These are phyloP conservation scores for Adenanthera pavonina DNA, from an alignment of 306 rosid genomes.

Conservation along the genomic window DNA sequence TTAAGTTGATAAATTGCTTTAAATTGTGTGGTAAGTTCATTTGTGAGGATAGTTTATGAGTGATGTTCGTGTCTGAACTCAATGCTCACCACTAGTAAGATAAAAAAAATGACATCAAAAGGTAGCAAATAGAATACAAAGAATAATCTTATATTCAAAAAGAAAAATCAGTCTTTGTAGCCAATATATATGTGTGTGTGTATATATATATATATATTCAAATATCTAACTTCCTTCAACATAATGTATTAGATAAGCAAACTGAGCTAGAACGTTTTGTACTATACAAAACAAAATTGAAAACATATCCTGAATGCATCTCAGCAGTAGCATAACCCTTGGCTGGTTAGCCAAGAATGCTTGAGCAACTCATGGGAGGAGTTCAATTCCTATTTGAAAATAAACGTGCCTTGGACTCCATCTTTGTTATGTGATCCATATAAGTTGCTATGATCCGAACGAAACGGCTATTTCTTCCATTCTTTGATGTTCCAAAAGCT, in stretches of 20 bases:
- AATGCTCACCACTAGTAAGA: too few relatives aligned
- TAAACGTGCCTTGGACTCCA: constrained; percentile 15
- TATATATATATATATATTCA: not conserved
- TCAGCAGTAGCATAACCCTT: constrained; percentile 24
- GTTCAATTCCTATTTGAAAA: constrained; percentile 22
- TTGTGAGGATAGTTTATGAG: too few relatives aligned
- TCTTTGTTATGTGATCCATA: constrained; percentile 19
- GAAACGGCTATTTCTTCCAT: constrained; percentile 37
- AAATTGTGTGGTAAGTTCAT: too few relatives aligned
- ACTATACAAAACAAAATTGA: constrained; percentile 9
- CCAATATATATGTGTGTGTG: too few relatives aligned
- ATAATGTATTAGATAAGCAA: constrained; percentile 10
- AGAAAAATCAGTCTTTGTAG: not conserved
- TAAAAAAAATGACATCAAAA: not conserved
- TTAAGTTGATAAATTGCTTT: too few relatives aligned
- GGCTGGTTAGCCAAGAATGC: constrained; percentile 35
- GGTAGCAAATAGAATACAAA: not conserved
- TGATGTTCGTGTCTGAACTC: not conserved
- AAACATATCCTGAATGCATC: constrained; percentile 28
- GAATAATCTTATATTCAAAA: not conserved
- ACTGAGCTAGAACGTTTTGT: constrained; percentile 1
- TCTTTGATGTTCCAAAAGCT: constrained; percentile 35
- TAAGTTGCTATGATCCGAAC: constrained; percentile 35
- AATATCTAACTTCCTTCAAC: too few relatives aligned
- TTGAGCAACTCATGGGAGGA: not conserved